These are phyloP conservation scores for Hypoxylon cercidicola DNA, from an alignment of 495 filamentous ascomycete genomes.

Conservation along the genomic window DNA sequence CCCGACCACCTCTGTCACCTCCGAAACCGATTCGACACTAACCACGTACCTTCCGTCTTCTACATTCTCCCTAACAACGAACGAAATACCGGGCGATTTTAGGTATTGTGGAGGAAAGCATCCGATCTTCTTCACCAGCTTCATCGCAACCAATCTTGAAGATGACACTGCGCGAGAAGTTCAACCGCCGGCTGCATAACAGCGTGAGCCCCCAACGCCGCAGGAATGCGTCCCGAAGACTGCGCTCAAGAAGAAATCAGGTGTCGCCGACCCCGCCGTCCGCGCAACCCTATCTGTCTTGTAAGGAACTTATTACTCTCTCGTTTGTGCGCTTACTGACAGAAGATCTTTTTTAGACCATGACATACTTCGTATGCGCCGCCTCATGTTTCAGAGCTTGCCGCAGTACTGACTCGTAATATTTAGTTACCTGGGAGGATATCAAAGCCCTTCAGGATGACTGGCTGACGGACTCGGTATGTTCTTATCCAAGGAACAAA, in stretches of 20 bases:
- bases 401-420: constrained; percentile 24
- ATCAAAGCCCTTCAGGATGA: constrained; percentile 87
- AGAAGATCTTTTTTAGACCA: no score
- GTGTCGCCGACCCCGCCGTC: no score
- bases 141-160: constrained; percentile 16
- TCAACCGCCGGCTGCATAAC: constrained; percentile 42
- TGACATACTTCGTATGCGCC: no score
- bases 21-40: neutral
- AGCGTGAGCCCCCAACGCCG: constrained; percentile 38
- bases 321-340: no score
- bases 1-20: neutral
- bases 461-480: constrained; percentile 98
- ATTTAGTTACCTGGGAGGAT: constrained; percentile 71
- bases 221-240: constrained; percentile 25
- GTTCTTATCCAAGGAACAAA: constrained; percentile 36
- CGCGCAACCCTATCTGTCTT: no score
- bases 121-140: constrained; percentile 5
- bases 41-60: constrained; percentile 5
- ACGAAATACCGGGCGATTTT: neutral
- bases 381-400: neutral
- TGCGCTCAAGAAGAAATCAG: neutral
- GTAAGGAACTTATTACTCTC: no score
- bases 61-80: neutral
- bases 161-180: constrained; percentile 46
- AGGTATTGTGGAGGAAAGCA: neutral